Conservation (phyloP, 768 basidiomycete species). For the Suillus lakei region DNA sequence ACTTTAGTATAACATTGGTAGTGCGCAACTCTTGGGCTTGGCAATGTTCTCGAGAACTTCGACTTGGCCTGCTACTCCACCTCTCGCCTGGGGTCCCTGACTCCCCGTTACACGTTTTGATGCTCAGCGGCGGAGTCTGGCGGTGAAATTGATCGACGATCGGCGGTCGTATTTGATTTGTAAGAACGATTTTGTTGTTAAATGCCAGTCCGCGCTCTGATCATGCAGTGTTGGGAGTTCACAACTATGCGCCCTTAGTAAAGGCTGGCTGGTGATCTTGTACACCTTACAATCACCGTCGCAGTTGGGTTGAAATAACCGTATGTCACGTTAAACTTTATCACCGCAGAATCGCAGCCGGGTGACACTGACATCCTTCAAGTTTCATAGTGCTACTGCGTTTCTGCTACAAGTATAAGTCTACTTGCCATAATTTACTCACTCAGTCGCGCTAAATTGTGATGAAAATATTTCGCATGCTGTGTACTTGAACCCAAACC, state of each 20-base stretch:
- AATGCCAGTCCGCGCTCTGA: background rate
- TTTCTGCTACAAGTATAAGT: background rate
- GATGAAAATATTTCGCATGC: too few species aligned
- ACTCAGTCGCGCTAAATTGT: background rate
- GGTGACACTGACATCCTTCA: too few species aligned
- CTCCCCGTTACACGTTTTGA: background rate
- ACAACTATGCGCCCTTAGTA: too few species aligned
- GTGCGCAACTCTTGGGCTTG: conserved; percentile 1
- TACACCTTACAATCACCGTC: background rate
- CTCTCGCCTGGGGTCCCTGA: background rate
- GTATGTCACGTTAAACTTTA: background rate
- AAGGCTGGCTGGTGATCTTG: background rate
- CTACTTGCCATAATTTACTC: background rate
- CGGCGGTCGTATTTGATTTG: background rate
- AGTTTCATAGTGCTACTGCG: background rate
- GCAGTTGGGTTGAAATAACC: background rate
- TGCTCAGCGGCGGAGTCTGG: background rate
- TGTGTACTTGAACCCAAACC: background rate
- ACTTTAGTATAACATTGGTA: too few species aligned
- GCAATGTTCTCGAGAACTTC: too few species aligned
- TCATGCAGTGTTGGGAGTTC: background rate
- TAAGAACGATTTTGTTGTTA: background rate
- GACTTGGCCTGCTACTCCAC: too few species aligned
- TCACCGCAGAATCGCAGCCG: background rate
- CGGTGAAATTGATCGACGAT: background rate